Percentiles rank a stretch among this genome's conserved stretches.
phyloP scores from a whole-genome alignment of 495 filamentous ascomycete genomes.

The Penicillium arizonense region DNA sequence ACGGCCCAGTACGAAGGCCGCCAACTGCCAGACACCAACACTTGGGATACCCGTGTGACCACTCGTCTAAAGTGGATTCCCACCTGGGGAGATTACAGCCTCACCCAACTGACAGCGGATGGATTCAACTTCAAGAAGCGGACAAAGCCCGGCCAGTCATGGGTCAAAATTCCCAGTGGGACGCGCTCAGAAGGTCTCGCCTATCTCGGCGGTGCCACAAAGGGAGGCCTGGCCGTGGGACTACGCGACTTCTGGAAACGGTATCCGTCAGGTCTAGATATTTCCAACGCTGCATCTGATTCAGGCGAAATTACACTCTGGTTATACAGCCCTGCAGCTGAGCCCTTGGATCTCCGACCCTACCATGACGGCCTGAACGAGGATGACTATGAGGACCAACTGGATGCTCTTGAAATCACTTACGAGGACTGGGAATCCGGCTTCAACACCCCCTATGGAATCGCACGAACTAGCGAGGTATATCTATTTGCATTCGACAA shows the following conservation, averaged over 20 bases:
- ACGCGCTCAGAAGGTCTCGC: slow-evolving; percentile 42
- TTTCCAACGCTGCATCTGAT: slow-evolving; percentile 35
- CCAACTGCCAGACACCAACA: slow-evolving; percentile 22
- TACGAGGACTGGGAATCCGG: slow-evolving; percentile 53
- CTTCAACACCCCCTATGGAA: slow-evolving; percentile 46
- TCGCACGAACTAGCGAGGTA: slow-evolving; percentile 46
- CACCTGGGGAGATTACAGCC: slow-evolving; percentile 45
- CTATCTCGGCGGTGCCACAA: slow-evolving; percentile 45
- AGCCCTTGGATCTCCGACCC: slow-evolving; percentile 45
- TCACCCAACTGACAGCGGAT: slow-evolving; percentile 46
- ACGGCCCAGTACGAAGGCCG: slow-evolving; percentile 35
- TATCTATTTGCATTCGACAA: slow-evolving; percentile 39
- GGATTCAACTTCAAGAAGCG: slow-evolving; percentile 52
- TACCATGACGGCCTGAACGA: slow-evolving; percentile 49
- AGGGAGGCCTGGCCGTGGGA: slow-evolving; percentile 46
- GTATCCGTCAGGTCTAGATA: slow-evolving; percentile 47
- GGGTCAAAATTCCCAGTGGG: slow-evolving; percentile 50
- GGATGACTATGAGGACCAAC: slow-evolving; percentile 45
- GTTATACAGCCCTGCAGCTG: slow-evolving; percentile 48
- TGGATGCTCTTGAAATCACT: slow-evolving; percentile 52
- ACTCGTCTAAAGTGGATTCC: slow-evolving; percentile 44
- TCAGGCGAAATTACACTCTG: slow-evolving; percentile 43
- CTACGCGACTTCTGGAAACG: slow-evolving; percentile 52
- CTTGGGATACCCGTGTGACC: slow-evolving; percentile 36
- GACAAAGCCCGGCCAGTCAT: slow-evolving; percentile 44